Evolutionary conservation across 805 yeast species (phyloP).

Genomic region (Metschnikowia borealis): DNA sequence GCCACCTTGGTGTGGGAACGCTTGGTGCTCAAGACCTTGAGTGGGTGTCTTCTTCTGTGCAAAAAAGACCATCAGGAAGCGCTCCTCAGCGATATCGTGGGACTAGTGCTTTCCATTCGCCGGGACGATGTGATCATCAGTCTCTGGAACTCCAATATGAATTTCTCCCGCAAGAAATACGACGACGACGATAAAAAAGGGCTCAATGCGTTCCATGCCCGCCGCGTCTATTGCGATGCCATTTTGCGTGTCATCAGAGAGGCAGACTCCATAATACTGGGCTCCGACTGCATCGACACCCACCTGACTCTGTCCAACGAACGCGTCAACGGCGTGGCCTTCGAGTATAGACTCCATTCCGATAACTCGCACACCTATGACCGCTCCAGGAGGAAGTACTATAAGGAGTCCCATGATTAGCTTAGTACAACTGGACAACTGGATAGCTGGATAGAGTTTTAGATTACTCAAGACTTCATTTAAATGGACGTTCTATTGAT

Average conservation of each 20-base stretch:
- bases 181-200: conserved; percentile 24
- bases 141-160: conserved; percentile 57
- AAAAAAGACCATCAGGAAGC: conserved; percentile 32
- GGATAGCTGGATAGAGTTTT: too few species aligned
- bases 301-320: conserved; percentile 35
- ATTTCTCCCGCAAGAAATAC: conserved; percentile 23
- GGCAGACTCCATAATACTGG: conserved; percentile 41
- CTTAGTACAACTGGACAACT: too few species aligned
- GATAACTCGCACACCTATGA: conserved; percentile 24
- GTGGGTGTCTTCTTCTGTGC: conserved; percentile 47
- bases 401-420: conserved; percentile 5
- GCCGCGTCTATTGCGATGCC: conserved; percentile 45
- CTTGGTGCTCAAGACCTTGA: conserved; percentile 46
- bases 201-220: conserved; percentile 41
- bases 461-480: too few species aligned
- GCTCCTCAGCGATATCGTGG: conserved; percentile 51
- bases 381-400: conserved; percentile 12
- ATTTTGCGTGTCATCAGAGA: conserved; percentile 45
- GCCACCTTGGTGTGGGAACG: conserved; percentile 52
- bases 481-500: too few species aligned
- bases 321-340: conserved; percentile 42
- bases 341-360: conserved; percentile 46
- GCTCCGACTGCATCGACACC: conserved; percentile 30
- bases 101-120: conserved; percentile 56
- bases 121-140: conserved; percentile 56